phyloP scores from a whole-genome alignment of 106 monocot species.

The Dendrobium chrysotoxum region DNA sequence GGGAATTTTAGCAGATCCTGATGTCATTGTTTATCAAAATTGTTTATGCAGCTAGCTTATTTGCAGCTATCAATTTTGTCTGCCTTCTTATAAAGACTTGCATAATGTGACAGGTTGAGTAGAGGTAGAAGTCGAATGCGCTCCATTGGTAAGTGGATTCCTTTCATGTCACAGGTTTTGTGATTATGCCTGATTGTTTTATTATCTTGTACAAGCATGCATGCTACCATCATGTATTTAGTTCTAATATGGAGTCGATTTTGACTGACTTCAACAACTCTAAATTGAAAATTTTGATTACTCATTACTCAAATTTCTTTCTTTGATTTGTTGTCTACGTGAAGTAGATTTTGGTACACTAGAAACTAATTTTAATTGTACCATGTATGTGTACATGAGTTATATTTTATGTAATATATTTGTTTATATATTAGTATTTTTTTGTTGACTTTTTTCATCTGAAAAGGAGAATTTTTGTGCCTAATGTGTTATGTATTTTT shows the following conservation, averaged over 20 bases:
- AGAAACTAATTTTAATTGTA: background rate
- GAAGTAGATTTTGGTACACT: background rate
- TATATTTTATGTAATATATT: background rate
- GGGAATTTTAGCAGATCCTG: background rate
- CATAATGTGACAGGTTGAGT: slow-evolving; percentile 19
- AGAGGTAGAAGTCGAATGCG: slow-evolving; percentile 26
- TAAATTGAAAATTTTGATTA: background rate
- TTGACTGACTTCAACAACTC: background rate
- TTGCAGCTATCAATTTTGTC: background rate
- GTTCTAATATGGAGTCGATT: background rate
- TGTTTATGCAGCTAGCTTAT: slow-evolving; percentile 3
- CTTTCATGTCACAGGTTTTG: background rate
- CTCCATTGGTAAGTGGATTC: slow-evolving; percentile 14
- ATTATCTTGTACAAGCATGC: background rate
- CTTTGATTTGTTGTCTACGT: background rate
- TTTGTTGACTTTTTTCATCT: no score
- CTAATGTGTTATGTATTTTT: no score
- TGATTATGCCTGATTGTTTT: background rate
- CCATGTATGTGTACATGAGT: background rate
- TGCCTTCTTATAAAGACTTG: background rate
- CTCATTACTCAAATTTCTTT: background rate
- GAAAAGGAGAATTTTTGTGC: no score
- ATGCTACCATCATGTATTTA: background rate
- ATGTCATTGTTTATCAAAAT: background rate
- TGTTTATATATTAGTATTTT: background rate